These are phyloP conservation scores for Letharia columbiana DNA, from an alignment of 495 filamentous ascomycete genomes.

Conservation along the genomic window DNA sequence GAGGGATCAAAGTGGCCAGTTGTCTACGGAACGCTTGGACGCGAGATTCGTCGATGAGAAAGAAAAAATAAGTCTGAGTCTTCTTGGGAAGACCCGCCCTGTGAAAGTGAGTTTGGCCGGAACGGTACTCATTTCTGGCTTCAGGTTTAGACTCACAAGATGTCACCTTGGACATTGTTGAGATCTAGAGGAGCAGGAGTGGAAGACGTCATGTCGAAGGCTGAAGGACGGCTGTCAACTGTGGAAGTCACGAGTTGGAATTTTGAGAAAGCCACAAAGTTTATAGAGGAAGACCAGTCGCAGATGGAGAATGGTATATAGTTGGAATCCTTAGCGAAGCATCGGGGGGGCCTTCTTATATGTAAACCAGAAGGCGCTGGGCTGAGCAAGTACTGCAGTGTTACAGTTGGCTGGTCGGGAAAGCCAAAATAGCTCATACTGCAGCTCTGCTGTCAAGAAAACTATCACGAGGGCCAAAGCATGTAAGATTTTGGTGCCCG, in stretches of 20 bases:
- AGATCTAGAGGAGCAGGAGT: constrained; percentile 17
- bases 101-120: constrained; percentile 15
- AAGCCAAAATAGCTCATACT: neutral
- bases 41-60: constrained; percentile 26
- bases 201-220: constrained; percentile 11
- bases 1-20: constrained; percentile 24
- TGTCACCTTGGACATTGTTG: constrained; percentile 24
- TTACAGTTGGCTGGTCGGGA: neutral
- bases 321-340: neutral
- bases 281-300: neutral
- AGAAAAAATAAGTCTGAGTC: constrained; percentile 30
- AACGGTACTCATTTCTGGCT: rapidly evolving
- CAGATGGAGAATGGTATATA: neutral
- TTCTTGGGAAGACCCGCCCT: constrained; percentile 33
- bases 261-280: neutral
- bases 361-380: neutral
- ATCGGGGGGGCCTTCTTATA: neutral
- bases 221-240: neutral
- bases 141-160: constrained; percentile 14
- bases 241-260: neutral
- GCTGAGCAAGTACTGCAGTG: neutral
- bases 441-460: neutral
- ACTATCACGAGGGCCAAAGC: neutral
- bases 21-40: constrained; percentile 28
- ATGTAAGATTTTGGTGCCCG: neutral